phyloP scores from a whole-genome alignment of 306 rosid species.

The Mucuna pruriens region DNA sequence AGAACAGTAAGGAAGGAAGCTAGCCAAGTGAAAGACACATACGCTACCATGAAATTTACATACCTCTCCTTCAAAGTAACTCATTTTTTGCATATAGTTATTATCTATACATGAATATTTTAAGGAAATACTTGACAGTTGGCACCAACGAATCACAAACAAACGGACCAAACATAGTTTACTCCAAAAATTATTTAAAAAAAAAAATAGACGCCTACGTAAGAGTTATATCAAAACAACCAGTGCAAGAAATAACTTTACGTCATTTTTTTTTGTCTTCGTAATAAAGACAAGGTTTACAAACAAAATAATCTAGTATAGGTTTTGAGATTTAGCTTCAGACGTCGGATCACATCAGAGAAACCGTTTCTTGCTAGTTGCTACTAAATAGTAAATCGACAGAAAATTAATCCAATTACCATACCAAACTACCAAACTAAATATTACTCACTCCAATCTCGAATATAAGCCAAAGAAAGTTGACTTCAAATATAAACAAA shows the following conservation, averaged over 20 bases:
- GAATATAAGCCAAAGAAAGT: no score
- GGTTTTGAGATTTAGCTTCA: background rate
- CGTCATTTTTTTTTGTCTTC: background rate
- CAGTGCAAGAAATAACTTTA: background rate
- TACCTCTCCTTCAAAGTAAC: slow-evolving; percentile 6
- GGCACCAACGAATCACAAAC: slow-evolving; percentile 1
- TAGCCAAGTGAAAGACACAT: background rate
- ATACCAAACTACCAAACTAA: slow-evolving; percentile 9
- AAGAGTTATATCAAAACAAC: slow-evolving; percentile 18
- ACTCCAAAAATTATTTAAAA: no score
- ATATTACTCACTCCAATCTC: no score
- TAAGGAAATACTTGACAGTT: slow-evolving; percentile 8
- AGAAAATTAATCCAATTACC: background rate
- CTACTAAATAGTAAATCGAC: background rate
- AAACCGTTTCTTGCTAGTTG: slow-evolving; percentile 12
- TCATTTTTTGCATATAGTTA: slow-evolving; percentile 1
- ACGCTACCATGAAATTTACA: slow-evolving; percentile 7
- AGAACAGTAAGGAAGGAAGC: background rate
- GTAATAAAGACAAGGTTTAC: background rate
- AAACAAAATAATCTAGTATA: background rate
- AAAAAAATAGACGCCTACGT: background rate
- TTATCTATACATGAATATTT: background rate
- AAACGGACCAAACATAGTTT: no score
- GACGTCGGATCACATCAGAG: background rate
- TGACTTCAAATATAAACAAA: no score